These are phyloP conservation scores for Aspergillus sp. DNA, from an alignment of 2,329 filamentous ascomycete species.

Conservation along the genomic window DNA sequence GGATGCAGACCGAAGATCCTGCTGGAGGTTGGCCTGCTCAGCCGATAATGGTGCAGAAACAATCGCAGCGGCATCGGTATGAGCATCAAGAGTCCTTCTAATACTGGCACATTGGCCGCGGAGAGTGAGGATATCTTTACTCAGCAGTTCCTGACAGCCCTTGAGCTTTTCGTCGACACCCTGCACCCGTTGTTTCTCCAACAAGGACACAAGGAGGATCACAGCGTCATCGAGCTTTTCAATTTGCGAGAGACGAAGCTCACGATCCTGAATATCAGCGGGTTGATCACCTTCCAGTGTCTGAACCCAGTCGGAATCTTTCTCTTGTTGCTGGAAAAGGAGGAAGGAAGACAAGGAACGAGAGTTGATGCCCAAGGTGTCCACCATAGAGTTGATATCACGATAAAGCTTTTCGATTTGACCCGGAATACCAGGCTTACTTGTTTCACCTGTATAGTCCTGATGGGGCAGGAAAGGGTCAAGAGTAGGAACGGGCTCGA, in stretches of 20 bases:
- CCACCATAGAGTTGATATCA: constrained; percentile 75
- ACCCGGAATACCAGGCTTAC: constrained; percentile 48
- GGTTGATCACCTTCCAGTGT: constrained; percentile 50
- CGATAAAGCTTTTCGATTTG: constrained; percentile 51
- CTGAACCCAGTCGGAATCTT: constrained; percentile 50
- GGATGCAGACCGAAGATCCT: constrained; percentile 75
- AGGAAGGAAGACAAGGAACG: constrained; percentile 62
- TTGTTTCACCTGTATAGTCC: constrained; percentile 43
- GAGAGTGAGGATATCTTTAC: constrained; percentile 69
- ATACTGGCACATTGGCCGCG: constrained; percentile 76
- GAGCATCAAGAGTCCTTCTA: constrained; percentile 69
- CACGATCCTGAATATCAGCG: constrained; percentile 66
- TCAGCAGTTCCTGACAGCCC: constrained; percentile 62
- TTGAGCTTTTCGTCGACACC: constrained; percentile 68
- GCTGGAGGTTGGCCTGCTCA: constrained; percentile 80
- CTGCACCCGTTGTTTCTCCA: constrained; percentile 67
- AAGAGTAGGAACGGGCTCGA: constrained; percentile 43
- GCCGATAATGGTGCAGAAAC: constrained; percentile 74
- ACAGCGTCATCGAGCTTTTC: constrained; percentile 65
- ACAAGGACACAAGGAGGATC: constrained; percentile 61
- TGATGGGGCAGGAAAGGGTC: constrained; percentile 51
- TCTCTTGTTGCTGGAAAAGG: constrained; percentile 40
- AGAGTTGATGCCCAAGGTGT: constrained; percentile 84
- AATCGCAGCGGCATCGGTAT: constrained; percentile 67
- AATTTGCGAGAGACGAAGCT: constrained; percentile 76